phyloP scores from a whole-genome alignment of 2,329 filamentous ascomycete species.

The Ascochyta fabae region DNA sequence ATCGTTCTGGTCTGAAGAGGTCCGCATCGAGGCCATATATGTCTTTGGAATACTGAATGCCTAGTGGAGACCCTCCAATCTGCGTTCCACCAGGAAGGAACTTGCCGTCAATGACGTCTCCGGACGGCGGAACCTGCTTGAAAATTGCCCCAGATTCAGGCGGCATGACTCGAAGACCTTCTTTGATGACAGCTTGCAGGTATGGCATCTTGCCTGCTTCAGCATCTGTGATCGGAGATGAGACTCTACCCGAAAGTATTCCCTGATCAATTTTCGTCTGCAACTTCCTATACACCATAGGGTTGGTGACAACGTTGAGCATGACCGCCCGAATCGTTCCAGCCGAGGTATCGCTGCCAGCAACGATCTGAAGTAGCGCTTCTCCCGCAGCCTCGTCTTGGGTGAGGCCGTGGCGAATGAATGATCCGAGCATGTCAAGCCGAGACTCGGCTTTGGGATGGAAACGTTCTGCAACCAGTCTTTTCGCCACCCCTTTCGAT shows the following conservation, averaged over 20 bases:
- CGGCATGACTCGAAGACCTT: conserved; percentile 38
- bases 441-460: conserved; percentile 50
- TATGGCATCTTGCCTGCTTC: conserved; percentile 34
- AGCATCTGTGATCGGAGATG: conserved; percentile 44
- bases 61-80: conserved; percentile 16
- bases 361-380: conserved; percentile 56
- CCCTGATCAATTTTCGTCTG: conserved; percentile 53
- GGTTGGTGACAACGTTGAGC: conserved; percentile 58
- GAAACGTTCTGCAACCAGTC: conserved; percentile 57
- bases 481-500: conserved; percentile 49
- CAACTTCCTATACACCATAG: conserved; percentile 52
- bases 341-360: conserved; percentile 64
- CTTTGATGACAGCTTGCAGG: conserved; percentile 39
- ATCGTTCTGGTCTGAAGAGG: conserved; percentile 28
- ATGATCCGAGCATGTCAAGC: conserved; percentile 60
- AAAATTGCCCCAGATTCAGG: conserved; percentile 32
- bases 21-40: conserved; percentile 30
- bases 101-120: conserved; percentile 26
- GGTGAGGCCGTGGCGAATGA: conserved; percentile 54
- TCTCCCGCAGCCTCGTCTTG: conserved; percentile 53
- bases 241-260: conserved; percentile 46
- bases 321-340: conserved; percentile 60
- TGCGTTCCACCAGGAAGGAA: conserved; percentile 35
- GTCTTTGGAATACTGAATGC: conserved; percentile 20
- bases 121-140: conserved; percentile 44